A percentile compares a stretch with the other conserved stretches of the same genome.
Evolutionary conservation across 2,329 filamentous ascomycete species (phyloP).

Genomic region (Phaeosphaeriaceae sp.): DNA sequence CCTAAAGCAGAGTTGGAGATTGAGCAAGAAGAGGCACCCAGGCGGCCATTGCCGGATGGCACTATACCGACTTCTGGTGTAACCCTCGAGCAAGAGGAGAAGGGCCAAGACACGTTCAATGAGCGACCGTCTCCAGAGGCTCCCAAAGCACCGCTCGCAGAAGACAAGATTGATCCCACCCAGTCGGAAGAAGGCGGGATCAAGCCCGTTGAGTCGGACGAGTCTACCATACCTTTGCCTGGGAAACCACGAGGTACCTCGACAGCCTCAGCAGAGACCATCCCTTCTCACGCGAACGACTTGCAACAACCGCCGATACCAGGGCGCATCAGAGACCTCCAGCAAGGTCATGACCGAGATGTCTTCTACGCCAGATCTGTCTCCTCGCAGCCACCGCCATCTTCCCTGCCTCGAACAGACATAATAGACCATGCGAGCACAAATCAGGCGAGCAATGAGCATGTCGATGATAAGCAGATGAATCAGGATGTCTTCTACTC

Average conservation of each 20-base stretch:
- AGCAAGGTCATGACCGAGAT: constrained; percentile 59
- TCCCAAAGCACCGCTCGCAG: constrained; percentile 45
- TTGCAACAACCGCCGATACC: constrained; percentile 44
- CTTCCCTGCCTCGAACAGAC: constrained; percentile 63
- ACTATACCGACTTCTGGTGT: constrained; percentile 55
- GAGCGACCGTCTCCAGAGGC: constrained; percentile 42
- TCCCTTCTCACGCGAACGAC: constrained; percentile 61
- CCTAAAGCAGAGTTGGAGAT: constrained; percentile 53
- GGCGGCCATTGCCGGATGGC: constrained; percentile 58
- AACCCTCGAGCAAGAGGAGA: constrained; percentile 34
- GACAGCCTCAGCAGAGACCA: constrained; percentile 60
- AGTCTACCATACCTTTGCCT: constrained; percentile 53
- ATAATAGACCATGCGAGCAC: constrained; percentile 62
- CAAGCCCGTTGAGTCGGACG: constrained; percentile 47
- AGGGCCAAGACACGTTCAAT: constrained; percentile 46
- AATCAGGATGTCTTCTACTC: constrained; percentile 66
- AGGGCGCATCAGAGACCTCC: constrained; percentile 31
- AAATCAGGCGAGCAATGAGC: constrained; percentile 53
- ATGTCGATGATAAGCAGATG: constrained; percentile 53
- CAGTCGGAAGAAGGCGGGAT: constrained; percentile 36
- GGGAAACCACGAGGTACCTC: constrained; percentile 39
- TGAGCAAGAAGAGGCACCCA: constrained; percentile 55
- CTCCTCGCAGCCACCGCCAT: constrained; percentile 56
- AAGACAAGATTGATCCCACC: constrained; percentile 27
- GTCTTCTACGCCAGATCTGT: constrained; percentile 63